These are phyloP conservation scores for Dendrocalamus latiflorus DNA, from an alignment of 202 grass and related monocot genomes.

Conservation along the genomic window DNA sequence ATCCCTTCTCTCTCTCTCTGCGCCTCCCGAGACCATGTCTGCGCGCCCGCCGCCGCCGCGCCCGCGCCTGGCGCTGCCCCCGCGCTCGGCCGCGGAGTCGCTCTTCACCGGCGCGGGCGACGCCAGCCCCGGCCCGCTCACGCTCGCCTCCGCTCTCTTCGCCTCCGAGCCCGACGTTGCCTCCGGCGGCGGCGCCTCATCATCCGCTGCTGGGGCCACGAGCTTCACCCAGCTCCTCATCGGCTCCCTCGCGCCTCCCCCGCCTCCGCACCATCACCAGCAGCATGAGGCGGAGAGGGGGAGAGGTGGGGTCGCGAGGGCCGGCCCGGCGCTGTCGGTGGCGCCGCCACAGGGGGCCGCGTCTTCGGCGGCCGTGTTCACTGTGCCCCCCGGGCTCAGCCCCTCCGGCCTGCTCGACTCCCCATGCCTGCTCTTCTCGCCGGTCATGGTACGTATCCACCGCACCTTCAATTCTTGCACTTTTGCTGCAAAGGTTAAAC, in stretches of 20 bases:
- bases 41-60: constrained; percentile 53
- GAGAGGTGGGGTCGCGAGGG: constrained; percentile 28
- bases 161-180: constrained; percentile 34
- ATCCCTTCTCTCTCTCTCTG: background rate
- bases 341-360: constrained; percentile 36
- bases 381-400: constrained; percentile 69
- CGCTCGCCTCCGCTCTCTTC: constrained; percentile 79
- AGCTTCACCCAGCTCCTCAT: constrained; percentile 87
- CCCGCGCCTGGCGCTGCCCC: constrained; percentile 59
- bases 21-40: constrained; percentile 28
- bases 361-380: constrained; percentile 37
- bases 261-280: background rate
- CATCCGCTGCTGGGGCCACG: background rate
- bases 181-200: background rate
- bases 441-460: constrained; percentile 49
- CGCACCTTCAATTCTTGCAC: background rate
- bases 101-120: constrained; percentile 61
- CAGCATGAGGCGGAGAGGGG: constrained; percentile 36
- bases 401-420: constrained; percentile 69
- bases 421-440: constrained; percentile 63
- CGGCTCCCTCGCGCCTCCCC: constrained; percentile 43
- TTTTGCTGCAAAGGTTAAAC: background rate
- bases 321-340: constrained; percentile 38
- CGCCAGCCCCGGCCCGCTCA: constrained; percentile 81
- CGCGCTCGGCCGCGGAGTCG: constrained; percentile 52